A percentile compares a stretch with the other conserved stretches of the same genome.
phyloP scores from a whole-genome alignment of 208 protist species.

The Sergeia podlipaevii region DNA sequence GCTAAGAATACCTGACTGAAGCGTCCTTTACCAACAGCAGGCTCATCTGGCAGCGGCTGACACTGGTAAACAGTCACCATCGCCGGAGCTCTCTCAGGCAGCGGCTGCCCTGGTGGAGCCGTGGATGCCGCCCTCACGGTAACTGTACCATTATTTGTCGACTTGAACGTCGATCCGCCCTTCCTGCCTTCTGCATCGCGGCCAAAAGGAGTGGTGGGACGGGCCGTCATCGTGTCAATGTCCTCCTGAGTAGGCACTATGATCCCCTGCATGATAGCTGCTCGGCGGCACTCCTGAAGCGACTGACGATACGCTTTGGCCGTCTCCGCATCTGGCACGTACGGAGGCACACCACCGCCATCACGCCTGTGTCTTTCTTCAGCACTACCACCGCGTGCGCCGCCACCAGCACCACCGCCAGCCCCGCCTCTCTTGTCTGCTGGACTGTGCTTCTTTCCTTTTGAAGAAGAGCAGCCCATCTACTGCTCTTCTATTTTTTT shows the following conservation, averaged over 20 bases:
- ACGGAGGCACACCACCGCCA: slow-evolving; percentile 12
- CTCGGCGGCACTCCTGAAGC: slow-evolving; percentile 18
- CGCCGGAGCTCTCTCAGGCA: neutral
- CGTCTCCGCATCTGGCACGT: slow-evolving; percentile 17
- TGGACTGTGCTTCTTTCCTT: no score
- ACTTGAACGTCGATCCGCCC: no score
- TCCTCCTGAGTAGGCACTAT: slow-evolving; percentile 12
- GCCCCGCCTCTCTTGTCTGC: no score
- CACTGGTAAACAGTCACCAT: slow-evolving; percentile 28
- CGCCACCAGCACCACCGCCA: no score
- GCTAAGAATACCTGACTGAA: slow-evolving; percentile 50
- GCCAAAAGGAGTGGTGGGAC: neutral
- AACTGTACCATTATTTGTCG: no score
- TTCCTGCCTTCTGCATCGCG: neutral
- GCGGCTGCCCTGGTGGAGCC: neutral
- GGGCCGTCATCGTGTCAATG: neutral
- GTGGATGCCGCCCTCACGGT: no score
- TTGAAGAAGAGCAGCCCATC: no score
- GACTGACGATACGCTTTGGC: slow-evolving; percentile 17
- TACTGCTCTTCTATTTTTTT: no score
- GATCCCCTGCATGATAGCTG: slow-evolving; percentile 16
- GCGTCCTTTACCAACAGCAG: slow-evolving; percentile 39
- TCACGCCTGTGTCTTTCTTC: neutral
- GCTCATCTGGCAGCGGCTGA: slow-evolving; percentile 15
- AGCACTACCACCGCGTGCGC: no score